Evolutionary conservation across 2,329 filamentous ascomycete genomes (phyloP), one percentile per base, ranked within the genome.

Genomic region (Fusarium sublunatum): DNA sequence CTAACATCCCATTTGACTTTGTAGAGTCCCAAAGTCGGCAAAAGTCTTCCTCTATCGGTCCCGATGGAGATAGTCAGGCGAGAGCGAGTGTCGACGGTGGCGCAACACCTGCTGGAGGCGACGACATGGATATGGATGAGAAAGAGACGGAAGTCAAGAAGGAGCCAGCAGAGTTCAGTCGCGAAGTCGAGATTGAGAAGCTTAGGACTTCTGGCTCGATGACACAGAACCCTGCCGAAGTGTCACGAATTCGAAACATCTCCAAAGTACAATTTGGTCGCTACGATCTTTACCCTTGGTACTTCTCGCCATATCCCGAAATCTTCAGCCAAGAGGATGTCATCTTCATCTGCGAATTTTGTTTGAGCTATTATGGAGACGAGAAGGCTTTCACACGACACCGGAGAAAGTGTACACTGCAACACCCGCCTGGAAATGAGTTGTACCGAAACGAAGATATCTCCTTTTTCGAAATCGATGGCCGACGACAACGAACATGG

Each of bases 191-290:
- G 76, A 97, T 98, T 54, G 95, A 99, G 75, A 97, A 97, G 74
- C 83, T 99, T 9, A 88, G 95, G 36, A 97, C 93, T 4, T 91
- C 92, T 24, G 96, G 95, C 29, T 97, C 93, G 60, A 98, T 99
- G 95, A 99, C 96, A 10, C 96, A 99, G 74, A 98, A 98, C 67
- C 95, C 96, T 54, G 93, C 94, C 11, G 96, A 99, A 74, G 93
- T 99, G 60, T 94, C 94, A 24, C 90, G 96, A 49, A 96, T 99
- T 52, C 90, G 95, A 72, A 99, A 99, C 74, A 88, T 99, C 66
- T 92, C 91, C 51, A 93, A 91, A 67, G 89, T 99, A 4, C 94
- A 98, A 74, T 98, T 99, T 82, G 96, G 95, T 40, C 88, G 89
- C 69, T 90, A 88, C 74, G 92, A 97, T 71, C 86, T 99, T 39